Conservation (phyloP, 345 rosid genomes). For the Hibiscus mutabilis region DNA sequence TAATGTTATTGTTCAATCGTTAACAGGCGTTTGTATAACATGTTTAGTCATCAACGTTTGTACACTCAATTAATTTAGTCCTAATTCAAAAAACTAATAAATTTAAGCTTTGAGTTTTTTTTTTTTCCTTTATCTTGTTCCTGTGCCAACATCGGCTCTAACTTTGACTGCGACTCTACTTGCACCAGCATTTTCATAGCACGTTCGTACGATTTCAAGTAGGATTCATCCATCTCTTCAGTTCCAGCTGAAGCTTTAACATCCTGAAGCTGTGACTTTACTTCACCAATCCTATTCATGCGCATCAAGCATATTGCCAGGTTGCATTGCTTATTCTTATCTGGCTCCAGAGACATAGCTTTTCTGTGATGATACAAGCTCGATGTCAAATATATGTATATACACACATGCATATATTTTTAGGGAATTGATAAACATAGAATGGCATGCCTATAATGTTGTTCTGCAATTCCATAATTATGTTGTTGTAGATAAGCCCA, state of each 20-base stretch:
- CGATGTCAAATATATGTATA: not conserved
- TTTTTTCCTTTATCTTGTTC: not conserved
- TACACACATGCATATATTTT: not conserved
- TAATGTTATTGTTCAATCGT: too few relatives aligned
- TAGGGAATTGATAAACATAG: not conserved
- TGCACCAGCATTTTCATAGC: constrained; percentile 49
- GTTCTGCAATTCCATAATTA: constrained; percentile 71
- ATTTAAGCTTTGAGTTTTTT: not conserved
- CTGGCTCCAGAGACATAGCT: constrained; percentile 55
- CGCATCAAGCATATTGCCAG: constrained; percentile 70
- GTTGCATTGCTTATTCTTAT: constrained; percentile 70
- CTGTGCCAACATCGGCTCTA: constrained; percentile 5
- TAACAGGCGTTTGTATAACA: too few relatives aligned
- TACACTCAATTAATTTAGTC: too few relatives aligned
- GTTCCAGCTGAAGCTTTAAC: constrained; percentile 34
- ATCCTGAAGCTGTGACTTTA: constrained; percentile 49
- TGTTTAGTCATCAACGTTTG: too few relatives aligned
- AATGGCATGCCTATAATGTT: constrained; percentile 46
- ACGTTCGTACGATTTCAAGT: constrained; percentile 52
- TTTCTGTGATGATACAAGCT: constrained; percentile 31
- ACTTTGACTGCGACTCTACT: constrained; percentile 21
- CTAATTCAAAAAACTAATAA: too few relatives aligned
- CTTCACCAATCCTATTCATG: constrained; percentile 60
- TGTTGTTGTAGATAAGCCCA: constrained; percentile 78
- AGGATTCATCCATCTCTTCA: constrained; percentile 50